phyloP scores from a whole-genome alignment of 441 rosid species.

The Daphne laureola region DNA sequence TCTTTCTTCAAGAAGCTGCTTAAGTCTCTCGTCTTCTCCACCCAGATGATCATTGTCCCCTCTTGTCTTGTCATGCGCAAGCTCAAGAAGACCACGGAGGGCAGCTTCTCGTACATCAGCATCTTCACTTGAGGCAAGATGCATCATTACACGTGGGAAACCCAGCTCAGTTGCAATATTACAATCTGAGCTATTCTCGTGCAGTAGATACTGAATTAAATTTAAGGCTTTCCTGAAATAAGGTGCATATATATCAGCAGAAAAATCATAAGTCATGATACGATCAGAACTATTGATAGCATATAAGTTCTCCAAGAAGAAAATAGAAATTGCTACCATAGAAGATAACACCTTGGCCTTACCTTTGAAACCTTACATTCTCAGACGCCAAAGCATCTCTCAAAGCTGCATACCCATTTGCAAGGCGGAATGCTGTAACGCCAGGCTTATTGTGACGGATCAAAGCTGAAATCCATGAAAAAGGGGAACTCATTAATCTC shows the following conservation, averaged over 20 bases:
- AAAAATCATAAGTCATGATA: not conserved
- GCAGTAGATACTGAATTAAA: constrained; percentile 77
- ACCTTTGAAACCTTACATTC: constrained; percentile 78
- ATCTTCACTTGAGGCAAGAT: constrained; percentile 71
- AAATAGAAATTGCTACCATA: not conserved
- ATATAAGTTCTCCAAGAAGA: not conserved
- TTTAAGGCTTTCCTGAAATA: constrained; percentile 77
- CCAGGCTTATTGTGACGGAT: constrained; percentile 79
- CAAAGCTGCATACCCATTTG: constrained; percentile 77
- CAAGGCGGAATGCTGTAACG: constrained; percentile 71
- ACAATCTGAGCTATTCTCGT: constrained; percentile 67
- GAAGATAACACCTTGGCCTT: not conserved
- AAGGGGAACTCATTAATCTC: constrained; percentile 1
- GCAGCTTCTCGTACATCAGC: constrained; percentile 78
- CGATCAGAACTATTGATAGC: too few relatives aligned
- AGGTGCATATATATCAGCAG: not conserved
- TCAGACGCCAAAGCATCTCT: constrained; percentile 75
- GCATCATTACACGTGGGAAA: constrained; percentile 71
- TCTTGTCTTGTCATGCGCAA: constrained; percentile 38
- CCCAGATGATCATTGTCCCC: constrained; percentile 20
- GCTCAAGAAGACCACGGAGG: constrained; percentile 69
- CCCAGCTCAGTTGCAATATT: constrained; percentile 53
- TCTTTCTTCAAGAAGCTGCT: constrained; percentile 64
- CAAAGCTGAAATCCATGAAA: constrained; percentile 48
- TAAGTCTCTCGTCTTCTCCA: constrained; percentile 49